Conservation (phyloP, 805 yeast species). For the Wickerhamiella hasegawae region DNA sequence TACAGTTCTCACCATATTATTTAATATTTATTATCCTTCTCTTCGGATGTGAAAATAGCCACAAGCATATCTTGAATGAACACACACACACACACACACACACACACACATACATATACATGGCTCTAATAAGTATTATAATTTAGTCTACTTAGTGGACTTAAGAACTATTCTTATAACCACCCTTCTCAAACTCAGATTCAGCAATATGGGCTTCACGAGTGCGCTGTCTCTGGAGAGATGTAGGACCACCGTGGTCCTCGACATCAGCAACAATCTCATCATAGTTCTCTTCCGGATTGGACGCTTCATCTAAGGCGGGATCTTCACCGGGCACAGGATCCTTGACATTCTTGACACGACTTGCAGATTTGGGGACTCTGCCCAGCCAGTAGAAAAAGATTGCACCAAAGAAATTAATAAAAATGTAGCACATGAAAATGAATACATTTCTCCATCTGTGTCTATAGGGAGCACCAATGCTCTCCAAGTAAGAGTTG, state of each 20-base stretch:
- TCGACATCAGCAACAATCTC: neutral
- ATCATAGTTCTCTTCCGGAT: neutral
- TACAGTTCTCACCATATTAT: no score
- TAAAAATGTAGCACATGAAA: constrained; percentile 37
- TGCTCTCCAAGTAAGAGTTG: constrained; percentile 28
- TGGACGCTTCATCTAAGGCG: neutral
- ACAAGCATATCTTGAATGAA: no score
- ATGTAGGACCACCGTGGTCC: neutral
- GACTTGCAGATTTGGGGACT: constrained; percentile 17
- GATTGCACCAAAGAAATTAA: constrained; percentile 30
- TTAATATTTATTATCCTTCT: no score
- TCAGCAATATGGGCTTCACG: no score
- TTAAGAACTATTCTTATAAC: no score
- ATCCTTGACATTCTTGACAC: constrained; percentile 12
- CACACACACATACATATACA: neutral
- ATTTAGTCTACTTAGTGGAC: no score
- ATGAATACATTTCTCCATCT: constrained; percentile 58
- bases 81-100: no score
- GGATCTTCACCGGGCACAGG: no score
- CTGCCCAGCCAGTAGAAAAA: constrained; percentile 20
- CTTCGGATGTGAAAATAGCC: no score
- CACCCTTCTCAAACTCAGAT: no score
- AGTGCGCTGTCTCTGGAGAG: no score
- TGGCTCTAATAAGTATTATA: neutral
- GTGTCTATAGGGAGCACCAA: constrained; percentile 29